Evolutionary conservation across 2,329 filamentous ascomycete genomes (phyloP), one percentile per base, ranked within the genome.

Genomic region (Fonsecaea monophora): DNA sequence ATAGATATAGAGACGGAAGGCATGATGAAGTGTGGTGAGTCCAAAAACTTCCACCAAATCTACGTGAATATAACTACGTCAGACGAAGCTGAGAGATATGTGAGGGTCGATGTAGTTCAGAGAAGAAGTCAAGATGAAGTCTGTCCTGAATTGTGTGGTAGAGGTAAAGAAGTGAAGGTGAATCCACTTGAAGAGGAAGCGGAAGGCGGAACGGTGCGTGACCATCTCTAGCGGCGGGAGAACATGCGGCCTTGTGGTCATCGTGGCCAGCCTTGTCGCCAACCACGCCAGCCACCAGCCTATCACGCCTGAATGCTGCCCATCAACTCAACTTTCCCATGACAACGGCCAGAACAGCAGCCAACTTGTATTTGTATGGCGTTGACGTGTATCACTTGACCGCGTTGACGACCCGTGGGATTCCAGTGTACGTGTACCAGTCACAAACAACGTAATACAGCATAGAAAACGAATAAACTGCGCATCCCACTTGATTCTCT

Each of bases 321-420:
- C 40, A 4, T 25, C 42, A 21, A 12, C 18, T 32, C 25, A 25
- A 25, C 25, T 48, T 37, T 21, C 56, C 65, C 55, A 61, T 60
- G 61, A 64, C 65, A 67, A 60, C 60, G 50, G 13, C 53, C 21
- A 58, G 32, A 15, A 60, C 59, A 35, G 34, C 40, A 50, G 1
- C 1, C 7, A 48, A 8, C 25, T 25, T 25, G 25, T 2, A 25
- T 25, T 25, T 25, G 25, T 25, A 25, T 25, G 25, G n/a, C 3
- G n/a, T 21, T 42, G 30, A 59, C 25, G 5, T 9, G 12, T 18
- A 40, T 64, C 66, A 68, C 38, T 63, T 65, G 66, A 68, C 66
- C 66, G 53, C 63, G 13, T 37, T 21, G 30, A n/a, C 60, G 59
- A 60, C 59, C 64, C 61, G 64, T 60, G 61, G 59, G 48, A 55